phyloP scores from a whole-genome alignment of 2,329 filamentous ascomycete genomes.

The Talaromyces rugulosus region DNA sequence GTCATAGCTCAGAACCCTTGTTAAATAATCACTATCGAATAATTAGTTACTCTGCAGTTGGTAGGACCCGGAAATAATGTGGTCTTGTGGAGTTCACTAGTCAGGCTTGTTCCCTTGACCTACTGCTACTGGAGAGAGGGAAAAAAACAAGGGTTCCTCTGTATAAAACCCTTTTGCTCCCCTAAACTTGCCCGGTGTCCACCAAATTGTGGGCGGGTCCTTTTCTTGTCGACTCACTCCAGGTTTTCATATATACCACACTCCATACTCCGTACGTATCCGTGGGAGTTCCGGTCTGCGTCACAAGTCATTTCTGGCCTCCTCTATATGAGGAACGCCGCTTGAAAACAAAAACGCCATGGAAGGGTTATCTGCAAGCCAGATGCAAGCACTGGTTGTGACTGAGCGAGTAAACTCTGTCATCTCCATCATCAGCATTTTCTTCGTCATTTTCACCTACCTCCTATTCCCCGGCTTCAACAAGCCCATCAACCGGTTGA shows the following conservation, averaged over 20 bases:
- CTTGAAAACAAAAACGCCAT: background rate
- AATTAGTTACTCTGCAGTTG: background rate
- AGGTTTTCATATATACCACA: background rate
- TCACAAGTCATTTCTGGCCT: background rate
- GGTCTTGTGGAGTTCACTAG: background rate
- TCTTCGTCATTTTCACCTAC: constrained; percentile 21
- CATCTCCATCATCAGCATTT: constrained; percentile 17
- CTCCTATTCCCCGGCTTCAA: constrained; percentile 16
- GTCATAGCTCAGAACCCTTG: background rate
- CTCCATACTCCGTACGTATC: background rate
- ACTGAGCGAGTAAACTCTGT: constrained; percentile 19
- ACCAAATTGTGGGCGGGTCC: background rate
- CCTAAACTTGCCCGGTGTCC: background rate
- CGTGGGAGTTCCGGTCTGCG: background rate
- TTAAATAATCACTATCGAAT: background rate
- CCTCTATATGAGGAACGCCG: background rate
- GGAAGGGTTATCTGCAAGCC: background rate
- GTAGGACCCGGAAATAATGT: background rate
- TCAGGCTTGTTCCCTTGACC: background rate
- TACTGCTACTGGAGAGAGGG: background rate
- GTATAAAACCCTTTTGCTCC: background rate
- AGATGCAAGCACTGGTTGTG: constrained; percentile 10
- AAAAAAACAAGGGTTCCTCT: background rate
- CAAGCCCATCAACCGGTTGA: constrained; percentile 63
- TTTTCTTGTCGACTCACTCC: background rate